These are phyloP conservation scores for Kuraishia piskuri DNA, from an alignment of 805 yeast species.

Conservation along the genomic window DNA sequence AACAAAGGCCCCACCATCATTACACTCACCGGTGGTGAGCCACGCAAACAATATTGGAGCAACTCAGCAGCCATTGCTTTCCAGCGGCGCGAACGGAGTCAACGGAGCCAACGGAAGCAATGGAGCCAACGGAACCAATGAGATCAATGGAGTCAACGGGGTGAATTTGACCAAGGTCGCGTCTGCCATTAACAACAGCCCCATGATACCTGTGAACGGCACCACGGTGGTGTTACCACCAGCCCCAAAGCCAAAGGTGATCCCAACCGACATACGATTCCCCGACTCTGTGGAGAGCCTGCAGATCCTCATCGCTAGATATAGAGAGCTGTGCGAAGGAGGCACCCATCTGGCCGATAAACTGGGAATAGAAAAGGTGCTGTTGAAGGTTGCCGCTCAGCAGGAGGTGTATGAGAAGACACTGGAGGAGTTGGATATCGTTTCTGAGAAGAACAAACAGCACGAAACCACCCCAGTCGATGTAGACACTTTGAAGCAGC, in stretches of 20 bases:
- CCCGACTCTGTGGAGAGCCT: conserved; percentile 17
- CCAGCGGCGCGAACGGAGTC: not conserved
- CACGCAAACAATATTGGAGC: not conserved
- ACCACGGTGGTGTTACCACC: not conserved
- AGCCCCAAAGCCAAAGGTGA: conserved; percentile 2
- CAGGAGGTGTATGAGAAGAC: conserved; percentile 26
- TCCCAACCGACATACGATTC: conserved; percentile 13
- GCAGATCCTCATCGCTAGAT: conserved; percentile 18
- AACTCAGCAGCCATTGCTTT: not conserved
- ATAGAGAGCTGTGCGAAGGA: conserved; percentile 15
- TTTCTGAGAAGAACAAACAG: conserved; percentile 4
- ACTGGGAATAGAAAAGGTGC: conserved; percentile 31
- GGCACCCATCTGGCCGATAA: conserved; percentile 23
- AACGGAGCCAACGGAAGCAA: too few species aligned
- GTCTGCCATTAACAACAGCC: not conserved
- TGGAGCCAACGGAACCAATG: not conserved
- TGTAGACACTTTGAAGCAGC: conserved; percentile 40
- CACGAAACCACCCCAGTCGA: conserved; percentile 26
- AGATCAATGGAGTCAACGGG: not conserved
- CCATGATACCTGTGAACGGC: not conserved
- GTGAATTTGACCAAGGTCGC: too few species aligned
- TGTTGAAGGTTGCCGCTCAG: conserved; percentile 30
- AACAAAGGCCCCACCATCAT: too few species aligned
- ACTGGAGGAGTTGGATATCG: conserved; percentile 18
- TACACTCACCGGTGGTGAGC: not conserved